Base-by-base conservation (phyloP, 1,284 basidiomycete species). In the Inonotus obliquus region DNA sequence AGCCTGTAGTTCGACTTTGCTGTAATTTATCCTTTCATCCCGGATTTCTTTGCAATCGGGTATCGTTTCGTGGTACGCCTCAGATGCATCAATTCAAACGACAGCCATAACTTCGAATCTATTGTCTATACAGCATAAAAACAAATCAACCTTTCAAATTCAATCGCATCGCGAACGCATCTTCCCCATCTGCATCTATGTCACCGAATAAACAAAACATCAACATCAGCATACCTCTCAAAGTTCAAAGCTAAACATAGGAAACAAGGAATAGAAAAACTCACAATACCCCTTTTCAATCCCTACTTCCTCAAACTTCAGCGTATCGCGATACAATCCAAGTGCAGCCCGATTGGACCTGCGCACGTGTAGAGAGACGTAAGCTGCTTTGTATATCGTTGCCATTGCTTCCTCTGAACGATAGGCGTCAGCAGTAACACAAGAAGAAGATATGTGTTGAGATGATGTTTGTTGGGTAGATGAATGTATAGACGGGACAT, bases 141-240 rank as follows among this genome's bases (percentile, higher is more conserved):
- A 41, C n/a, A 37, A 5, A 57, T 56, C 48, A 61, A 19, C 37
- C 44, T 51, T 82, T 80, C 62, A 91, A 75, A 3, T 79, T 79
- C 54, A 92, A 80, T 44, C 85, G 82, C 94, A 96, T 96, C 1
- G 91, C 87, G 70, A 92, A 94, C 38, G 94, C 94, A 68, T 96
- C 92, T 75, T 96, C 94, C 9, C 93, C 92, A 69, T 96, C 94
- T 3, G 92, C 93, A 76, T 96, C 93, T 25, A 48, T 44, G 17
- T 1, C 17, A 49, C 25, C n/a, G 37, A 59, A 14, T 27, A 9
- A 38, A 44, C 11, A 38, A 59, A 14, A 25, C 9, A 38, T 47
- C 49, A 59, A 61, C 32, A 37, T 6, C 37, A 57, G 63, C 4
- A 54, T 55, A 44, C 19, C 41, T 14, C 41, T 32, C 32, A 32